Evolutionary conservation across 2,329 filamentous ascomycete species (phyloP).

Genomic region (Botrytis paeoniae): DNA sequence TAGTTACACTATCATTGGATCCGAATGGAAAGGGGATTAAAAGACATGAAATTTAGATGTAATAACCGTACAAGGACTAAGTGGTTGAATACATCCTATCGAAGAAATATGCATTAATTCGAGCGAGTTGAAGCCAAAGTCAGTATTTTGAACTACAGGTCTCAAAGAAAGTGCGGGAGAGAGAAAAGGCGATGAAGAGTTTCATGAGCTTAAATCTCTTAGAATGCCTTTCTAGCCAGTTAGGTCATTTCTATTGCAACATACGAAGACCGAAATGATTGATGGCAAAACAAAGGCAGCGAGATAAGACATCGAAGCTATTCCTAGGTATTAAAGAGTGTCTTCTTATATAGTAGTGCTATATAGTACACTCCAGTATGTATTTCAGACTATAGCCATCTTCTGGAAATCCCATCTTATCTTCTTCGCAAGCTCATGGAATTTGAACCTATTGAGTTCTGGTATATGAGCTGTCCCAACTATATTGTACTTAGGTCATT

Average conservation of each 20-base stretch:
- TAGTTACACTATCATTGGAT: neutral
- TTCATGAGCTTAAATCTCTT: neutral
- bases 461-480: neutral
- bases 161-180: too few species aligned
- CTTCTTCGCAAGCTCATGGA: neutral
- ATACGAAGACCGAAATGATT: neutral
- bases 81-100: neutral
- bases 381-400: neutral
- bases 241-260: neutral
- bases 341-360: neutral
- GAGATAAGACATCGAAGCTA: neutral
- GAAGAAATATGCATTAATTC: neutral
- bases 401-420: neutral
- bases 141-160: neutral
- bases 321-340: neutral
- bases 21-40: neutral
- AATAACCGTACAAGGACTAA: neutral
- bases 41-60: neutral
- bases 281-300: neutral
- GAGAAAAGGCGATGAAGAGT: neutral
- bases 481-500: neutral
- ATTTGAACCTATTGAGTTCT: neutral
- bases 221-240: neutral
- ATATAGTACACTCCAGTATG: neutral
- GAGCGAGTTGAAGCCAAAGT: neutral